phyloP scores from a whole-genome alignment of 176 grass and related monocot species.

The Carex pumila region DNA sequence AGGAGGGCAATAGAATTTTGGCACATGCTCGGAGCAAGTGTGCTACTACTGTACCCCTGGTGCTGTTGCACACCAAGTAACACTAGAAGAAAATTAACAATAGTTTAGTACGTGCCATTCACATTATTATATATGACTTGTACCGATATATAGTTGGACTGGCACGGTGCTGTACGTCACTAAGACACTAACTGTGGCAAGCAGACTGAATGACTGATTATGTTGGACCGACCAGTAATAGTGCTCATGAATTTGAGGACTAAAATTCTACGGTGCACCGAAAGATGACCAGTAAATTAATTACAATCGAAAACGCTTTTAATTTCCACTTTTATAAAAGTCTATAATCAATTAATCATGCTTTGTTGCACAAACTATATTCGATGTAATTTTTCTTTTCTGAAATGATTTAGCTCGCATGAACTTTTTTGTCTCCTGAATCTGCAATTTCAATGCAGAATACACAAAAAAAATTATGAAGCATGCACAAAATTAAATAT shows the following conservation, averaged over 20 bases:
- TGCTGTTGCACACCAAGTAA: neutral
- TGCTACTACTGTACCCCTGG: neutral
- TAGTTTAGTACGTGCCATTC: neutral
- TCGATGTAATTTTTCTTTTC: neutral
- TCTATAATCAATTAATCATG: neutral
- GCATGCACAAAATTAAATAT: too few species aligned
- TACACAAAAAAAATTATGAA: too few species aligned
- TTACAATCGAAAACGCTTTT: neutral
- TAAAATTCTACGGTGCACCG: neutral
- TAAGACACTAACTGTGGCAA: neutral
- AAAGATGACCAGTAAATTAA: neutral
- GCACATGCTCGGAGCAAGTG: neutral
- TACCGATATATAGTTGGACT: neutral
- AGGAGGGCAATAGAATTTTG: neutral
- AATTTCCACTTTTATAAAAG: neutral
- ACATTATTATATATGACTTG: neutral
- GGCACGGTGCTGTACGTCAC: neutral
- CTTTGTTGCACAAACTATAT: neutral
- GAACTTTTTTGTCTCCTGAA: too few species aligned
- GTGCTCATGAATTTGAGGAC: neutral
- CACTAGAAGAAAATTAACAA: neutral
- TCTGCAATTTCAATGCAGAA: too few species aligned
- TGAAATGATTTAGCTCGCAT: too few species aligned
- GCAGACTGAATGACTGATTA: too few species aligned
- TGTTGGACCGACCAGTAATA: neutral